A percentile compares a stretch with the other conserved stretches of the same genome.
These are phyloP conservation scores for Samsoniella hepiali DNA, from an alignment of 2,329 filamentous ascomycete species.

Conservation along the genomic window DNA sequence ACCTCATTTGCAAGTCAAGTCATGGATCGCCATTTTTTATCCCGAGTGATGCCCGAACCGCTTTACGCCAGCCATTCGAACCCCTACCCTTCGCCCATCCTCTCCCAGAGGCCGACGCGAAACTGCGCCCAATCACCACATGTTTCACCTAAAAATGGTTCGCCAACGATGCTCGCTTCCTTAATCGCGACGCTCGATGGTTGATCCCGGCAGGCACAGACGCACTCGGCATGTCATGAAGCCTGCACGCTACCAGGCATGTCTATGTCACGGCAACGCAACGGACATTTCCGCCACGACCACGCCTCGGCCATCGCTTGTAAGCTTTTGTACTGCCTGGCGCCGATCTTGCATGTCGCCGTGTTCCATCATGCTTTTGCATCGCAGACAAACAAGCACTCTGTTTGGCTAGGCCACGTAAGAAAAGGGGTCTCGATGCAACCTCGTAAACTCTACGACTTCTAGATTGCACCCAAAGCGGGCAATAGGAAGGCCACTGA, in stretches of 20 bases:
- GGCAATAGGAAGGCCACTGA: neutral
- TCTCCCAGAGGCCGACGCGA: neutral
- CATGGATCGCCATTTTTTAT: neutral
- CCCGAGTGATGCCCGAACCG: neutral
- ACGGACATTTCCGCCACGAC: slow-evolving; percentile 3
- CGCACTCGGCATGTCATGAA: neutral
- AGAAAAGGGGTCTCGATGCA: neutral
- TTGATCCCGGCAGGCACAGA: neutral
- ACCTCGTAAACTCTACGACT: neutral
- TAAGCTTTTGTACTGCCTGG: neutral
- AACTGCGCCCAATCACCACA: slow-evolving; percentile 8
- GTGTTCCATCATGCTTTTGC: neutral
- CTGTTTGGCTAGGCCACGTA: neutral
- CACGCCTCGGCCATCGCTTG: neutral
- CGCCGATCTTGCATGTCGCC: slow-evolving; percentile 9
- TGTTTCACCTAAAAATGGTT: slow-evolving; percentile 15
- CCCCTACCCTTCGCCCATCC: neutral
- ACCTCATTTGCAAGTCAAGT: neutral
- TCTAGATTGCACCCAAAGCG: neutral
- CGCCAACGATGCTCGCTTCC: neutral
- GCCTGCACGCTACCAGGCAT: neutral
- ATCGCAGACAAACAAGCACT: neutral
- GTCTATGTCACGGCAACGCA: neutral
- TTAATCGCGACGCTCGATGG: neutral
- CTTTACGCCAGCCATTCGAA: neutral